These are phyloP conservation scores for Solanum ossicruentum DNA, from an alignment of 257 asterid genomes.

Conservation along the genomic window DNA sequence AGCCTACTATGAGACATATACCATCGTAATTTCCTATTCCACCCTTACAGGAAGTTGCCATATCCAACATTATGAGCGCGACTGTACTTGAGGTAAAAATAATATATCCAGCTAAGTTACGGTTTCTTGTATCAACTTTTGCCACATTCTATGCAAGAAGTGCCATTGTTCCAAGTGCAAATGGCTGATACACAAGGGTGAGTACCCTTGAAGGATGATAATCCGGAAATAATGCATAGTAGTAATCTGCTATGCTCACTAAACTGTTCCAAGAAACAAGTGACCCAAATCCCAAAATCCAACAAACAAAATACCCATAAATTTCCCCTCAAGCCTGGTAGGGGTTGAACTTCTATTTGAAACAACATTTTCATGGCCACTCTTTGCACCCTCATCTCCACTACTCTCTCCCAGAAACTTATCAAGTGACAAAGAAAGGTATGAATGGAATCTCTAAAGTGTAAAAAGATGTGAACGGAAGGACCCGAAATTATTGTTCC, in stretches of 20 bases:
- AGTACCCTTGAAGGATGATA: slow-evolving; percentile 81
- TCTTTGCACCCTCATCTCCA: too few species aligned
- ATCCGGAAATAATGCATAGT: slow-evolving; percentile 44
- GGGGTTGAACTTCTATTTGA: slow-evolving; percentile 17
- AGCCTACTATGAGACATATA: slow-evolving; percentile 53
- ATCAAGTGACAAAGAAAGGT: background rate
- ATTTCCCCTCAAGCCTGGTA: slow-evolving; percentile 67
- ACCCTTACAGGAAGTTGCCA: slow-evolving; percentile 38
- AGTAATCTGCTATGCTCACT: slow-evolving; percentile 69
- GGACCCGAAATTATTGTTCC: background rate
- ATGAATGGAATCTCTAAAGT: background rate
- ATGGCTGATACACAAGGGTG: slow-evolving; percentile 75
- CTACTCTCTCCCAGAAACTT: background rate
- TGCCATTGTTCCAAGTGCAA: slow-evolving; percentile 42
- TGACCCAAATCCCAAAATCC: slow-evolving; percentile 82
- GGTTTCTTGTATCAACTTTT: slow-evolving; percentile 50
- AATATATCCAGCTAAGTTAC: slow-evolving; percentile 54
- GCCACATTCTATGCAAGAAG: slow-evolving; percentile 51
- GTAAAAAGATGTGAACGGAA: background rate
- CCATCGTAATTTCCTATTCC: slow-evolving; percentile 34
- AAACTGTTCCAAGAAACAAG: slow-evolving; percentile 79
- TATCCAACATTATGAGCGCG: slow-evolving; percentile 49
- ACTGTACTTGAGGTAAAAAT: slow-evolving; percentile 48
- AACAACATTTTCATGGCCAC: slow-evolving; percentile 14
- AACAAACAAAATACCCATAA: slow-evolving; percentile 43